Conservation (phyloP, 208 protist genomes). For the Herpetomonas samuelpessoai region DNA sequence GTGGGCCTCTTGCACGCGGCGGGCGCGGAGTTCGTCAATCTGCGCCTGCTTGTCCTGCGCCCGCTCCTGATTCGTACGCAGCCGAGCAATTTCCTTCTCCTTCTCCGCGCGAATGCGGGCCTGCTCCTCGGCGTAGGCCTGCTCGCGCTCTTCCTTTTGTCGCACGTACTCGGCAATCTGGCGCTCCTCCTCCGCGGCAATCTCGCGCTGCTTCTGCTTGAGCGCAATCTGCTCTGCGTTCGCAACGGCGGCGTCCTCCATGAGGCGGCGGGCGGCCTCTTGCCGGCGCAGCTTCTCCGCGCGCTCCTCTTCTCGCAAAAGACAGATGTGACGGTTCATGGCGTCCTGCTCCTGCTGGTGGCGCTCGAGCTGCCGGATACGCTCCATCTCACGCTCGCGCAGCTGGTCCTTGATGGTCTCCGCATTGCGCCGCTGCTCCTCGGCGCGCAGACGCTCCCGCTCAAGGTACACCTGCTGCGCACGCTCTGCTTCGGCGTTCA, state of each 20-base stretch:
- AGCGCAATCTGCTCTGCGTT: conserved; percentile 93
- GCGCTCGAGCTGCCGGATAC: conserved; percentile 84
- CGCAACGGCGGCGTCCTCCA: conserved; percentile 91
- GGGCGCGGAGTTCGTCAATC: conserved; percentile 90
- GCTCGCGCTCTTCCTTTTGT: conserved; percentile 83
- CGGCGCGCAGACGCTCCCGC: conserved; percentile 76
- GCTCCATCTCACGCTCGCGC: conserved; percentile 81
- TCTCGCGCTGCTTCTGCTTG: conserved; percentile 76
- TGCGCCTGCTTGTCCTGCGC: conserved; percentile 91
- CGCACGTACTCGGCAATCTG: conserved; percentile 86
- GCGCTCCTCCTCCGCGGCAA: conserved; percentile 83
- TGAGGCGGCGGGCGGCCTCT: conserved; percentile 67
- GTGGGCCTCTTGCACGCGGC: conserved; percentile 86
- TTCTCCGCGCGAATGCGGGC: conserved; percentile 79
- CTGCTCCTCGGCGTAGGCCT: conserved; percentile 85
- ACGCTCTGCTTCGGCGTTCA: conserved; percentile 81
- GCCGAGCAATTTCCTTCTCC: conserved; percentile 86
- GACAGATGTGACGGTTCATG: conserved; percentile 89
- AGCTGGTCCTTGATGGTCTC: conserved; percentile 90
- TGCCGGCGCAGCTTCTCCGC: conserved; percentile 81
- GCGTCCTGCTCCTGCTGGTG: conserved; percentile 93
- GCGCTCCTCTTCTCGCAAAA: conserved; percentile 82
- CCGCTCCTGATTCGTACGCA: conserved; percentile 88
- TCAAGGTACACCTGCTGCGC: conserved; percentile 90
- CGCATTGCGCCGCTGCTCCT: conserved; percentile 80